Percentiles rank a stretch among this genome's conserved stretches.
phyloP scores from a whole-genome alignment of 352 stramenopile genomes.

The Globisporangium viniferum region DNA sequence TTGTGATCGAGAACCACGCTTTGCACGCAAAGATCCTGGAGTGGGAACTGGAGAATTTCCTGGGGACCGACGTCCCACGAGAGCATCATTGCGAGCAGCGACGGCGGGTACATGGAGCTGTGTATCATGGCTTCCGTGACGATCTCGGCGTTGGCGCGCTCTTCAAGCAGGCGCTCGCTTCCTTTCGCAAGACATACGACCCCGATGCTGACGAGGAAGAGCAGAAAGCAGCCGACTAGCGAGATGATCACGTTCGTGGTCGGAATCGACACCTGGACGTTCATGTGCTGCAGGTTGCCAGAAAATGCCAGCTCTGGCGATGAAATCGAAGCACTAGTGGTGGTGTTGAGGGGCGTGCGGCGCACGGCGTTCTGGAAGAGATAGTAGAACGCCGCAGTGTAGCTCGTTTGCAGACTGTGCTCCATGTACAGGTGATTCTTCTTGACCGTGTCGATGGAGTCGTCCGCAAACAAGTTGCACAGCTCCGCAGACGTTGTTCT shows the following conservation, averaged over 20 bases:
- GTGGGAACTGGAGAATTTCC: not conserved
- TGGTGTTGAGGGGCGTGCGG: not conserved
- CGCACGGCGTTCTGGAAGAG: slow-evolving; percentile 32
- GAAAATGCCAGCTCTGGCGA: not conserved
- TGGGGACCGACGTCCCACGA: not conserved
- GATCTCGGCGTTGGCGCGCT: not conserved
- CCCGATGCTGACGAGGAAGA: not conserved
- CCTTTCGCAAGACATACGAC: not conserved
- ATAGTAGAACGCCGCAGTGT: slow-evolving; percentile 32
- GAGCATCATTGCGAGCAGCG: slow-evolving; percentile 6
- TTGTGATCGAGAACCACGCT: slow-evolving; percentile 1
- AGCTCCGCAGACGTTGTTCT: not conserved
- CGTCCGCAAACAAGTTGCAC: slow-evolving; percentile 12
- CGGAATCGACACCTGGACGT: not conserved
- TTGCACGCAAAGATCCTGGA: slow-evolving; percentile 10
- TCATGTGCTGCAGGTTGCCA: not conserved
- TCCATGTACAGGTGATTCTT: slow-evolving; percentile 45
- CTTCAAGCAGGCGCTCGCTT: slow-evolving; percentile 3
- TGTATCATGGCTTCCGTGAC: slow-evolving; percentile 10
- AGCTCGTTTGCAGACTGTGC: slow-evolving; percentile 30
- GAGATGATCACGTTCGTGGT: not conserved
- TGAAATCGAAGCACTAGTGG: not conserved
- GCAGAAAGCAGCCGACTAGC: not conserved
- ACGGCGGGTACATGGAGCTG: slow-evolving; percentile 10
- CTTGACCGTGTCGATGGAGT: slow-evolving; percentile 16